Conservation (phyloP, 2,329 filamentous ascomycete species). For the Penicillium sp. region DNA sequence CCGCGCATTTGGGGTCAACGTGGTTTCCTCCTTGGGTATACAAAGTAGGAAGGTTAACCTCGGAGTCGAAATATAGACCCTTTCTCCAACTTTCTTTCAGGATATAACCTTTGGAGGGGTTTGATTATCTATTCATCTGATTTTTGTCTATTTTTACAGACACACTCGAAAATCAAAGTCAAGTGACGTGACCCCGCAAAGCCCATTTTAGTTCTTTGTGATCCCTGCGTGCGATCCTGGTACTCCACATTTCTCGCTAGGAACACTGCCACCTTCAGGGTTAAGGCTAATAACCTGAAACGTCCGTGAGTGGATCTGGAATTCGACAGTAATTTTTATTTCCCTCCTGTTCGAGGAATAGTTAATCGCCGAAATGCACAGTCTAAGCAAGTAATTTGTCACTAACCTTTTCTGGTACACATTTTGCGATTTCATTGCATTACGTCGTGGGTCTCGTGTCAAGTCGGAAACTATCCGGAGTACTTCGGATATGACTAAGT, state of each 20-base stretch:
- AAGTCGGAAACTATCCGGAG: conserved; percentile 3
- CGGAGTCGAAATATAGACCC: not conserved
- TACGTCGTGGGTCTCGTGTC: conserved; percentile 1
- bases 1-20: conserved; percentile 18
- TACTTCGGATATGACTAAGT: conserved; percentile 11
- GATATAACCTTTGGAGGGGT: no score
- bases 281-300: conserved; percentile 35
- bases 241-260: conserved; percentile 21
- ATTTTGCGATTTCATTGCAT: not conserved
- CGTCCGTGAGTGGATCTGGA: conserved; percentile 15
- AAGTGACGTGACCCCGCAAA: conserved; percentile 28
- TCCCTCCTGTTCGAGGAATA: conserved; percentile 1
- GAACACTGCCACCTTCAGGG: conserved; percentile 33
- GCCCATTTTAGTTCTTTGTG: conserved; percentile 22
- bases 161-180: not conserved
- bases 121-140: no score
- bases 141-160: not conserved
- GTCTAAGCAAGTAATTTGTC: not conserved
- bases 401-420: not conserved
- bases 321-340: not conserved
- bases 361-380: not conserved
- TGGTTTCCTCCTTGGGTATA: conserved; percentile 6
- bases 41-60: conserved; percentile 7
- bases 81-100: not conserved
- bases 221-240: conserved; percentile 37